Evolutionary conservation across 1,284 basidiomycete genomes (phyloP), one percentile per base, ranked within the genome.

Genomic region (Irpex sp.): DNA sequence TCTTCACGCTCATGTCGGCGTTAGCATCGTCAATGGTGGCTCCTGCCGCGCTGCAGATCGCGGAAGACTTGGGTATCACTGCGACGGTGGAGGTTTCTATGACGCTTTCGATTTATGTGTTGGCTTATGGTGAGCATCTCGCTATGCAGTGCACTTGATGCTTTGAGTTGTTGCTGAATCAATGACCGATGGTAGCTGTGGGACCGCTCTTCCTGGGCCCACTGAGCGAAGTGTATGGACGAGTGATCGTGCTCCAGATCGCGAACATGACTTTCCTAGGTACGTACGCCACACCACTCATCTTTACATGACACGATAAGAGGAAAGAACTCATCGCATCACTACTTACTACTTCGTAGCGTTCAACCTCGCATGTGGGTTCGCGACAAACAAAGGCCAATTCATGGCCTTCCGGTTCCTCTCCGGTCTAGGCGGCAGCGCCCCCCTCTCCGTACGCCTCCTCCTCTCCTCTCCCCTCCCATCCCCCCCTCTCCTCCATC

Each of bases 11-110:
- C 66, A 84, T 88, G 46, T 81, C 80, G 0, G 85, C 86, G 0
- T 75, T 87, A 1, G 81, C 87, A 0, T 87, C 86, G 0, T 83
- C 86, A 26, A 88, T 91, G 82, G 77, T 89, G 13, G 85, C 90
- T 0, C 88, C 89, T 0, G 86, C 88, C 0, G 76, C 80, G 0
- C 65, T 65, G 0, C 79, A 83, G 57, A 69, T 91, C 9, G 83
- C 85, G 3, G 62, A 69, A 26, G 75, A 86, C 13, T 85, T 89
- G 66, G 77, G 81, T 1, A 79, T 91, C 7, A 82, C 79, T 3
- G 81, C 69, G 64, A 69, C 65, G 1, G 81, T n/a, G 6, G 15
- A 53, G 43, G 5, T 37, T 31, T 7, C 33, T 35, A 19, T 31
- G 21, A 33, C 47, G 19, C 21, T 37, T 3, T 87, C 85, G 0